Conservation (phyloP, 169 alveolate genomes). For the Eimeria tenella region DNA sequence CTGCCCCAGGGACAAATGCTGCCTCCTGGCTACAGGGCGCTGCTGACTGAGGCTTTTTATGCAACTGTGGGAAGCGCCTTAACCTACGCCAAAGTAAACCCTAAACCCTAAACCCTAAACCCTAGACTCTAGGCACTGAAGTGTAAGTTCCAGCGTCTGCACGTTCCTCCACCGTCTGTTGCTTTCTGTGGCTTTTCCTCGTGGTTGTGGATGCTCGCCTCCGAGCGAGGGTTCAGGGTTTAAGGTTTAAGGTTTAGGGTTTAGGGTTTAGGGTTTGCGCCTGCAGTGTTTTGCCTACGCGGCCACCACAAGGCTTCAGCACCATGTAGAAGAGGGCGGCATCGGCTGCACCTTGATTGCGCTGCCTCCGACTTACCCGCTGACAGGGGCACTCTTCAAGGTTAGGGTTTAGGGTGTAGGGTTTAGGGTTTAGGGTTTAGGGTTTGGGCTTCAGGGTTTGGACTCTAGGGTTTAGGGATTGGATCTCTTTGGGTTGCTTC, state of each 20-base stretch:
- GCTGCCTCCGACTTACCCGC: slow-evolving; percentile 40
- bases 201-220: neutral
- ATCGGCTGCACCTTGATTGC: slow-evolving; percentile 63
- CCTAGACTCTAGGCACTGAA: neutral
- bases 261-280: slow-evolving; percentile 34
- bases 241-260: slow-evolving; percentile 9
- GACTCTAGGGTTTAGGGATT: neutral
- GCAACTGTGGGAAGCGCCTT: slow-evolving; percentile 56
- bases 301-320: slow-evolving; percentile 33
- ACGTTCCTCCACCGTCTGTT: too few relatives aligned
- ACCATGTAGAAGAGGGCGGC: slow-evolving; percentile 54
- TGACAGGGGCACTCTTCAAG: slow-evolving; percentile 35
- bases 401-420: slow-evolving; percentile 27
- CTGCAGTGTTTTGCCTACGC: slow-evolving; percentile 54
- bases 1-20: slow-evolving; percentile 74
- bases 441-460: slow-evolving; percentile 12
- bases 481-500: too few relatives aligned
- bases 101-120: neutral
- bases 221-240: neutral
- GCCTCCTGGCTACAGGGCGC: slow-evolving; percentile 5
- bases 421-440: neutral
- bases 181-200: neutral
- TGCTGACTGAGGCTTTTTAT: slow-evolving; percentile 72
- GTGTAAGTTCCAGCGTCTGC: too few relatives aligned
- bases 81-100: slow-evolving; percentile 53